These are phyloP conservation scores for Hortiboletus campestris DNA, from an alignment of 768 basidiomycete genomes.

Conservation along the genomic window DNA sequence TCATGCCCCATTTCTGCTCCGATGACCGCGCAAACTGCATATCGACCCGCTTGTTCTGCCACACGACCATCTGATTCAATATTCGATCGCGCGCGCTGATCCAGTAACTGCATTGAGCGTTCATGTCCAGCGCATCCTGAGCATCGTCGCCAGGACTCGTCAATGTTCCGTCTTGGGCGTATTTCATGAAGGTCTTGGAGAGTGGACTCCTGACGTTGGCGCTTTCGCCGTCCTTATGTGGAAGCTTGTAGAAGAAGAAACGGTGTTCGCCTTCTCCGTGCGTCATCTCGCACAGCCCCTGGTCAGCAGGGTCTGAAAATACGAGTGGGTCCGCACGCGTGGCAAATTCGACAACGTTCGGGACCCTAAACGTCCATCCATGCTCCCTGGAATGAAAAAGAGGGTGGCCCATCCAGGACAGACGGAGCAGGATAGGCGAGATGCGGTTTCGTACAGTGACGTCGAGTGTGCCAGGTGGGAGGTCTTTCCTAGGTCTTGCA, in stretches of 20 bases:
- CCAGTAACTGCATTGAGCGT: slow-evolving; percentile 96
- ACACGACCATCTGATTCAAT: slow-evolving; percentile 89
- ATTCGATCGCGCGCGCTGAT: slow-evolving; percentile 92
- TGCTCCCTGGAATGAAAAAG: slow-evolving; percentile 82
- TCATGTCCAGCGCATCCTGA: slow-evolving; percentile 84
- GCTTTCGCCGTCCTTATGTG: slow-evolving; percentile 92
- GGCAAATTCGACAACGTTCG: slow-evolving; percentile 41
- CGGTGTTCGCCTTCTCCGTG: slow-evolving; percentile 38
- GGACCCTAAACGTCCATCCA: slow-evolving; percentile 90
- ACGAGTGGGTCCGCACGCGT: slow-evolving; percentile 46
- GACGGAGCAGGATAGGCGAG: slow-evolving; percentile 78
- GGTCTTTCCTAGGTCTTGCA: slow-evolving; percentile 65
- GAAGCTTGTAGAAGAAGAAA: slow-evolving; percentile 84
- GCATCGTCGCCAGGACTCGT: slow-evolving; percentile 81
- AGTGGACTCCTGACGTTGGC: slow-evolving; percentile 96
- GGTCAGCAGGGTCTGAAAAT: slow-evolving; percentile 67
- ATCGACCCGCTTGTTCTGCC: slow-evolving; percentile 54
- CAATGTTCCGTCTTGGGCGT: slow-evolving; percentile 82
- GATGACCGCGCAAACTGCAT: slow-evolving; percentile 47
- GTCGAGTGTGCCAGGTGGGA: slow-evolving; percentile 72
- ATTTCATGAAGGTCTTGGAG: slow-evolving; percentile 85
- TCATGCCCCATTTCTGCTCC: slow-evolving; percentile 75
- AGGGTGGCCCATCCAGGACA: slow-evolving; percentile 87
- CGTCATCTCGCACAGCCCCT: slow-evolving; percentile 47
- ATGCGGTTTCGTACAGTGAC: slow-evolving; percentile 81